phyloP scores from a whole-genome alignment of 2,329 filamentous ascomycete genomes.

The Intubia oerlemansii region DNA sequence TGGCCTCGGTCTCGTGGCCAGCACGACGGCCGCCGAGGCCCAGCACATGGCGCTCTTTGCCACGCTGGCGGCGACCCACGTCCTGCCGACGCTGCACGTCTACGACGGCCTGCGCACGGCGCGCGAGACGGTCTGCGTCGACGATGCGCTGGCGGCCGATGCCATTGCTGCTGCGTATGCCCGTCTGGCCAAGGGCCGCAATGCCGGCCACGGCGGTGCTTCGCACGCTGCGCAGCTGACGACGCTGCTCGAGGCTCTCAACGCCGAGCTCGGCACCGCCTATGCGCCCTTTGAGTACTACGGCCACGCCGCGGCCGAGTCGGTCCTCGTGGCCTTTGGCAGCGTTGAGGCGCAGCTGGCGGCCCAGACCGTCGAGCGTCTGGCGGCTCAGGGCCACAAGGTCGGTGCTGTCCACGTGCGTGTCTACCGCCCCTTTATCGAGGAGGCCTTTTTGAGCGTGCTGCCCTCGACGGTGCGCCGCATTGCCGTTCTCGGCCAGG shows the following conservation, averaged over 20 bases:
- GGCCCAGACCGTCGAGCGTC: conserved; percentile 53
- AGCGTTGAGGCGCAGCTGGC: conserved; percentile 76
- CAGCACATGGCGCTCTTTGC: conserved; percentile 76
- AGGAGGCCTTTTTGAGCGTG: conserved; percentile 74
- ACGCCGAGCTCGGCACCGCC: conserved; percentile 78
- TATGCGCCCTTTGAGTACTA: conserved; percentile 90
- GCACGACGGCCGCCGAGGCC: conserved; percentile 68
- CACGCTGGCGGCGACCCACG: conserved; percentile 45
- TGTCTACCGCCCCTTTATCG: conserved; percentile 84
- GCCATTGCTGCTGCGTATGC: conserved; percentile 45
- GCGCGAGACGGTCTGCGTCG: conserved; percentile 49
- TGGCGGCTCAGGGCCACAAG: conserved; percentile 52
- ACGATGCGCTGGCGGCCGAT: conserved; percentile 45
- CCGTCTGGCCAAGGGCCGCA: conserved; percentile 19
- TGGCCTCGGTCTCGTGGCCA: conserved; percentile 68
- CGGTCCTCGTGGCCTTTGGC: conserved; percentile 79
- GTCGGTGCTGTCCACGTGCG: conserved; percentile 82
- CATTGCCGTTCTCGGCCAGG: conserved; percentile 77
- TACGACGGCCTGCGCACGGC: conserved; percentile 59
- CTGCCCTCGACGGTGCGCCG: conserved; percentile 56
- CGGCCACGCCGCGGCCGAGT: conserved; percentile 59
- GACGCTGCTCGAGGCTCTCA: conserved; percentile 53
- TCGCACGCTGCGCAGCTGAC: conserved; percentile 50
- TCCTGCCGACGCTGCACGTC: conserved; percentile 59
- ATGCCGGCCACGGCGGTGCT: conserved; percentile 42